Evolutionary conservation across 805 yeast species (phyloP), one percentile per base, ranked within the genome.

Genomic region (Candida loeiensis): DNA sequence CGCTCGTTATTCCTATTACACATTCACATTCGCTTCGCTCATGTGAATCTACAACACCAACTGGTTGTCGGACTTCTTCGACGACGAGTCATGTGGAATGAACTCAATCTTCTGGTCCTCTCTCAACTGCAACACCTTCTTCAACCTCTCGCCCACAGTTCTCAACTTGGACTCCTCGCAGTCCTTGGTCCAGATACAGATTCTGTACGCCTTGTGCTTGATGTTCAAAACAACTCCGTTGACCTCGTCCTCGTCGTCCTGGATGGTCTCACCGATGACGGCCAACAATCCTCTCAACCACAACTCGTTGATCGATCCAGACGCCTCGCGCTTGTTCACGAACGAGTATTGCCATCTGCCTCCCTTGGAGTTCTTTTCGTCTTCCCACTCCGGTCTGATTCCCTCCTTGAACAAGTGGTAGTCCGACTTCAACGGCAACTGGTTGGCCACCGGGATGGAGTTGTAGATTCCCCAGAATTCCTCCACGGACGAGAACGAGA

Each of bases 351-450:
- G 71, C 96, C 96, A 93, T 70, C 86, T 88, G 58, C 99, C 99
- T 60, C 99, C 99, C 53, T 81, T 75, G 45, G 85, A 65, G 67
- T 93, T 93, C 49, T 79, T 77, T 40, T 70, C 74, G 65, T 93
- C 98, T 74, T 93, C 99, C 99, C 99, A 93, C 75, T 93, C 98
- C 41, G 99, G 99, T 65, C 87, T 84, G 56, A 93, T 80, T 43
- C 89, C 95, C 61, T 84, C 85, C 70, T 91, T 85, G 75, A 93
- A 93, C 58, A 91, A 79, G 63, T 93, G 95, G 70, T 91, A 91
- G 68, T 93, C 98, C 9, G 96, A 85, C 66, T 82, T 86, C 56
- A 83, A 59, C 53, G 98, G 98, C 60, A 93, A 76, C 60, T 89
- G 96, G 47, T 80, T 79, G 37, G 95, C 96, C 54, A 80, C 80